These are phyloP conservation scores for Nicotiana undulata DNA, from an alignment of 257 asterid genomes.

Conservation along the genomic window DNA sequence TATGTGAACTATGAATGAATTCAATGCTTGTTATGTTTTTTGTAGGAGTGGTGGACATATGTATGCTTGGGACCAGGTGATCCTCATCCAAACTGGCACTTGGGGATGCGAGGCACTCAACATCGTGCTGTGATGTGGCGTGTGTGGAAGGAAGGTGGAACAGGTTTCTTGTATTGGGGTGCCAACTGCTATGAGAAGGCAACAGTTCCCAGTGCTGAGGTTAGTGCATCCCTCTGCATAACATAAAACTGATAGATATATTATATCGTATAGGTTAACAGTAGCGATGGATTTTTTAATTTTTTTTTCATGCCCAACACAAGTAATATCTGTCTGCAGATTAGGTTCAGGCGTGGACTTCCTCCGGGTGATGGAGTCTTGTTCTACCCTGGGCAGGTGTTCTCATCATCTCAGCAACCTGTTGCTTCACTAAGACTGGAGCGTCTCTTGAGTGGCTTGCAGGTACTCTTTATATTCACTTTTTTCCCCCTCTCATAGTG, in stretches of 20 bases:
- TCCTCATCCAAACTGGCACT: constrained; percentile 99
- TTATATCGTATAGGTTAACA: background rate
- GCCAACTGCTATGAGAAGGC: constrained; percentile 99
- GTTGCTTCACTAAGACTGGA: constrained; percentile 91
- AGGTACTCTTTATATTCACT: constrained; percentile 39
- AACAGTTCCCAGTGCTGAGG: constrained; percentile 92
- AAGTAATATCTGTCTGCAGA: constrained; percentile 35
- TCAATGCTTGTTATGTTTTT: background rate
- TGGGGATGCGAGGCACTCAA: constrained; percentile 98
- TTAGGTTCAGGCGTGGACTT: constrained; percentile 90
- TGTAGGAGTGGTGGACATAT: constrained; percentile 99
- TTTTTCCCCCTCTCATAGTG: background rate
- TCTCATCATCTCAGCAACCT: constrained; percentile 81
- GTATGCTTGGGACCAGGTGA: constrained; percentile 98
- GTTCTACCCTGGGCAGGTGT: constrained; percentile 94
- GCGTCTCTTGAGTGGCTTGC: constrained; percentile 91
- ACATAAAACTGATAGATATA: background rate
- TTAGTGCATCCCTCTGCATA: constrained; percentile 17
- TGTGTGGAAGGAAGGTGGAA: constrained; percentile 98
- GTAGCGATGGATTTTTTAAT: background rate
- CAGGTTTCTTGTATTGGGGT: constrained; percentile 98
- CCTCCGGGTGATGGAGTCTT: constrained; percentile 99
- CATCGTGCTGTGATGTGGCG: constrained; percentile 99
- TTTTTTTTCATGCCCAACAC: background rate
- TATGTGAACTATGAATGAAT: background rate